Evolutionary conservation across 345 rosid genomes (phyloP), one percentile per base, ranked within the genome.

Genomic region (Heritiera littoralis): DNA sequence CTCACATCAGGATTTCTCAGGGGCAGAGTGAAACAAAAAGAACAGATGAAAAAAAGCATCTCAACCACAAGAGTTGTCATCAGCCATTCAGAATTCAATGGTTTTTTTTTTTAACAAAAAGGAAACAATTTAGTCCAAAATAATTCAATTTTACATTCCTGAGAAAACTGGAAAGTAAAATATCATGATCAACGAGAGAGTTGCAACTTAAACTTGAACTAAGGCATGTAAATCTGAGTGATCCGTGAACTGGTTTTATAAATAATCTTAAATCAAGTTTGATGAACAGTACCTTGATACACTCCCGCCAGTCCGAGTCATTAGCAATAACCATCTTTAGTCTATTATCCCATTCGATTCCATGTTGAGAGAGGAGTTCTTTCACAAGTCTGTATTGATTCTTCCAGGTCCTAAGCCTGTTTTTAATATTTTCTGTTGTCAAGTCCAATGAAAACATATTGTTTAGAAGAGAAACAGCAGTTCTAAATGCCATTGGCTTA

Each of bases 271-370:
- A 20, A 51, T 30, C 63, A 61, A 61, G 58, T 61, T 23, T 45
- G 17, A 48, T 30, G 9, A 14, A 46, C 15, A 1, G 11, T 66
- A 80, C 79, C 75, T 66, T 46, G 7, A 80, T 80, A 49, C 60
- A 75, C 8, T 74, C 59, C 15, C 76, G 75, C 75, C 69, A 80
- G 30, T 66, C 52, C 7, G 67, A 66, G 79, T 80, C 79, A 56
- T 41, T 74, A 35, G 75, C 79, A 48, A 66, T 28, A 55, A 80
- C 68, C 69, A 80, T 80, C 61, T 80, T 74, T 43, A 10, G 46
- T 43, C 79, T 45, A 74, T 58, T 67, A 56, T 80, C 79, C 82
- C 79, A 74, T 74, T 74, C 60, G 67, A 80, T 66, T 45, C 82
- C 82, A 6, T 48, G 6, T 43, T 75, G 61, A 56, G 82, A 66